phyloP scores from a whole-genome alignment of 2,329 filamentous ascomycete species.

The Colletotrichum eremochloae region DNA sequence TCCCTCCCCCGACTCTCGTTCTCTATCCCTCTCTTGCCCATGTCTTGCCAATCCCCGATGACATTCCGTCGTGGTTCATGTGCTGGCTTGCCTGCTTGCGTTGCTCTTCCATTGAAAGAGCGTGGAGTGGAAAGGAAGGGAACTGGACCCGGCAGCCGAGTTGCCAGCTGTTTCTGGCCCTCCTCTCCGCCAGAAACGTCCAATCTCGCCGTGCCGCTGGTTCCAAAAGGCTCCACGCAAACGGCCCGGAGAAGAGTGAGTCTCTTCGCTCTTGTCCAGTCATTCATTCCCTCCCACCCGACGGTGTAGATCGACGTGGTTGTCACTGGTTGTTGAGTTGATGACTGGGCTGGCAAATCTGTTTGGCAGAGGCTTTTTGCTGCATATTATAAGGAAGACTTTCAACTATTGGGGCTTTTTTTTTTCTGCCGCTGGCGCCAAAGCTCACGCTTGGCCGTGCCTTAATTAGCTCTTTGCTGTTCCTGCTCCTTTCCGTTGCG shows the following conservation, averaged over 20 bases:
- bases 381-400: neutral
- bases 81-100: neutral
- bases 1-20: neutral
- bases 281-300: neutral
- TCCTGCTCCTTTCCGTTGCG: slow-evolving; percentile 16
- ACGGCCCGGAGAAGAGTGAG: slow-evolving; percentile 3
- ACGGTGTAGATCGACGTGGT: slow-evolving; percentile 18
- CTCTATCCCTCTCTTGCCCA: neutral
- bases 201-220: slow-evolving; percentile 36
- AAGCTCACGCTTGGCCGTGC: neutral
- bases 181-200: slow-evolving; percentile 7
- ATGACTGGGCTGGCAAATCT: neutral
- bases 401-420: neutral
- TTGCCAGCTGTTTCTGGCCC: slow-evolving; percentile 19
- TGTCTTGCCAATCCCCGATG: slow-evolving; percentile 15
- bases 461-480: slow-evolving; percentile 9
- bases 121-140: neutral
- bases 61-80: neutral
- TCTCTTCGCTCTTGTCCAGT: slow-evolving; percentile 11
- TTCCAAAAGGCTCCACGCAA: slow-evolving; percentile 8
- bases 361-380: neutral
- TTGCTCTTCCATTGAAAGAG: neutral
- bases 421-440: neutral
- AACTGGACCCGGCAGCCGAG: neutral
- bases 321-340: neutral